A percentile compares a stretch with the other conserved stretches of the same genome.
These are phyloP conservation scores for Crithidia brevicula DNA, from an alignment of 208 protist genomes.

Conservation along the genomic window DNA sequence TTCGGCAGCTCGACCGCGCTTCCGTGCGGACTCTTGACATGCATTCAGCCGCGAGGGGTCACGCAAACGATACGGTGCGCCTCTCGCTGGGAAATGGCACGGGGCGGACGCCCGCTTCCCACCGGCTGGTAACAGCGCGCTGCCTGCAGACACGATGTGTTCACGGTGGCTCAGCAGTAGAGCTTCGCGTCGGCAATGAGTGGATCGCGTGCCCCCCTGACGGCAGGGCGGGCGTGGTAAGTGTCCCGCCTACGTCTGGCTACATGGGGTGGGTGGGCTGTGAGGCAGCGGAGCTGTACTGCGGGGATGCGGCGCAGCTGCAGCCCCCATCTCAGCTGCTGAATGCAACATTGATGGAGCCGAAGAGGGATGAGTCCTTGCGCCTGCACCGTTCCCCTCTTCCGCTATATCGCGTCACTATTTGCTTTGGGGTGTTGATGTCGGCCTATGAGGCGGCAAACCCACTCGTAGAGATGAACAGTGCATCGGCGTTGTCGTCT, in stretches of 20 bases:
- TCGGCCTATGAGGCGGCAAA: not conserved
- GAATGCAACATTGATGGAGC: not conserved
- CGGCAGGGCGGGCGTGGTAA: slow-evolving; percentile 34
- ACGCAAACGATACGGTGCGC: not conserved
- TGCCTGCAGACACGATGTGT: slow-evolving; percentile 38
- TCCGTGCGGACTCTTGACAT: no score
- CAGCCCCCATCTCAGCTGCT: not conserved
- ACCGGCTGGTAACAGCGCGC: slow-evolving; percentile 17
- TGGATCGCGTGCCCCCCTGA: slow-evolving; percentile 62
- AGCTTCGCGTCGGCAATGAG: slow-evolving; percentile 37
- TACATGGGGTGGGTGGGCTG: slow-evolving; percentile 45
- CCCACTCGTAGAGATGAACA: not conserved
- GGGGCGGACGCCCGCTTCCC: not conserved
- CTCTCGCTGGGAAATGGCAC: not conserved
- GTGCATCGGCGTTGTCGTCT: no score
- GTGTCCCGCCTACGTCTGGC: slow-evolving; percentile 26
- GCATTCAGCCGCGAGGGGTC: no score
- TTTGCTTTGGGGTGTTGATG: not conserved
- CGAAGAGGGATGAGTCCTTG: not conserved
- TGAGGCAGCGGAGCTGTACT: slow-evolving; percentile 43
- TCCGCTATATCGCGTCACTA: slow-evolving; percentile 20
- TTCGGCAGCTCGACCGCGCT: slow-evolving; percentile 11
- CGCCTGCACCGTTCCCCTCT: not conserved
- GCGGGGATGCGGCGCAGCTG: slow-evolving; percentile 23
- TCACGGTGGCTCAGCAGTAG: slow-evolving; percentile 11